Conservation (phyloP, 495 filamentous ascomycete genomes). For the Xylaria nigripes region DNA sequence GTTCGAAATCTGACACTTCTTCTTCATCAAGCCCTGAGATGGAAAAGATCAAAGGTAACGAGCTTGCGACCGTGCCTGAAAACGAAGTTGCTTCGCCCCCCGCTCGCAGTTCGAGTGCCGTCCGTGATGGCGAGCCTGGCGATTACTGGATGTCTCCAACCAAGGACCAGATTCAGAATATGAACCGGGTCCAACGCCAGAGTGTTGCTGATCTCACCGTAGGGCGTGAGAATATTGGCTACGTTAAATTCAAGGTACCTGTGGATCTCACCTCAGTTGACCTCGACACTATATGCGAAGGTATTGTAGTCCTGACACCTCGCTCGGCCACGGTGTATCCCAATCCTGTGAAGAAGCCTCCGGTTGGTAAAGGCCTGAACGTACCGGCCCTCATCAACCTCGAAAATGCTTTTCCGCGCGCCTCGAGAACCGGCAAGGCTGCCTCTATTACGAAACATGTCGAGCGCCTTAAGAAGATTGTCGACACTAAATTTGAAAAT, state of each 20-base stretch:
- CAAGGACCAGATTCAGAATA: slow-evolving; percentile 58
- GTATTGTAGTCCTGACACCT: slow-evolving; percentile 62
- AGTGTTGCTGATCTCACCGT: slow-evolving; percentile 65
- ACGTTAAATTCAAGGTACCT: slow-evolving; percentile 67
- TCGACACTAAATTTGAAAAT: slow-evolving; percentile 67
- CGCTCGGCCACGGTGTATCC: slow-evolving; percentile 84
- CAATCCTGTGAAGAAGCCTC: slow-evolving; percentile 63
- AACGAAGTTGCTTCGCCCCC: slow-evolving; percentile 42
- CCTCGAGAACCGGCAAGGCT: slow-evolving; percentile 44
- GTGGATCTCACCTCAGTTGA: slow-evolving; percentile 71
- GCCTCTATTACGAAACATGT: slow-evolving; percentile 65
- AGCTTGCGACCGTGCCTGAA: slow-evolving; percentile 73
- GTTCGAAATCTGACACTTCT: slow-evolving; percentile 34
- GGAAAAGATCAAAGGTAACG: slow-evolving; percentile 64
- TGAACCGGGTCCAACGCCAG: slow-evolving; percentile 66
- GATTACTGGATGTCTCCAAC: slow-evolving; percentile 80
- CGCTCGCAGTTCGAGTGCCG: slow-evolving; percentile 11
- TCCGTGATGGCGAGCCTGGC: slow-evolving; percentile 53
- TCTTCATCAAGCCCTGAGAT: slow-evolving; percentile 50
- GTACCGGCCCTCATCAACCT: slow-evolving; percentile 78
- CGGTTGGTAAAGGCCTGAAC: slow-evolving; percentile 78
- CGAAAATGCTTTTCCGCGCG: slow-evolving; percentile 84
- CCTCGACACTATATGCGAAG: slow-evolving; percentile 60
- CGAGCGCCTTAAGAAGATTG: slow-evolving; percentile 65
- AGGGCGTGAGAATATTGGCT: slow-evolving; percentile 71